phyloP scores from a whole-genome alignment of 2,329 filamentous ascomycete genomes.

The Lachnellula subtilissima region DNA sequence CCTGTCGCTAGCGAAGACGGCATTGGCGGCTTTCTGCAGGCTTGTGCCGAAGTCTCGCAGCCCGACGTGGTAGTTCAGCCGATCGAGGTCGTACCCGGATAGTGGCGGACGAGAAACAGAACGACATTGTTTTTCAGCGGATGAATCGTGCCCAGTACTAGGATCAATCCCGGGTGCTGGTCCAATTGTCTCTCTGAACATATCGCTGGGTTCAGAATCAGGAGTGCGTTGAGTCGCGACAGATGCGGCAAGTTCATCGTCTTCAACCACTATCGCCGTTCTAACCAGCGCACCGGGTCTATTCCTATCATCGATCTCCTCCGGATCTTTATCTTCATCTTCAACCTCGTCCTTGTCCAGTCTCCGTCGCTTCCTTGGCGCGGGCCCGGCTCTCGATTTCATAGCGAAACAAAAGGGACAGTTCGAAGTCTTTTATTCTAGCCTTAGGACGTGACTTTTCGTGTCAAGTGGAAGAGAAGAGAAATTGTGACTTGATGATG shows the following conservation, averaged over 20 bases:
- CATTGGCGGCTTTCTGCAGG: constrained; percentile 59
- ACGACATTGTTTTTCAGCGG: background rate
- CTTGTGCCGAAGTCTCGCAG: constrained; percentile 26
- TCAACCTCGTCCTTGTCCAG: background rate
- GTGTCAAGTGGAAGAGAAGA: background rate
- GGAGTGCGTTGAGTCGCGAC: too few species aligned
- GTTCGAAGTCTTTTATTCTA: background rate
- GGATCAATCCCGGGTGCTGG: background rate
- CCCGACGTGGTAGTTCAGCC: constrained; percentile 13
- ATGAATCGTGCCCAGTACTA: background rate
- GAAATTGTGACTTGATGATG: background rate
- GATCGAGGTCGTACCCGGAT: constrained; percentile 1
- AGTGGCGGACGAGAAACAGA: background rate
- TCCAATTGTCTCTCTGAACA: background rate
- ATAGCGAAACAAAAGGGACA: background rate
- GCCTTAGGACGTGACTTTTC: background rate
- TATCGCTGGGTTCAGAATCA: background rate
- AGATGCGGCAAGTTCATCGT: background rate
- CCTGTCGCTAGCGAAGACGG: constrained; percentile 56
- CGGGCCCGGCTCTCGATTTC: background rate
- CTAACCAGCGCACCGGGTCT: background rate
- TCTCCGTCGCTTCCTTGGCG: background rate
- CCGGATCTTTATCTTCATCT: background rate
- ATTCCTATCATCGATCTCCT: background rate
- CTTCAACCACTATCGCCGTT: background rate